Evolutionary conservation across 2,329 filamentous ascomycete species (phyloP).

Genomic region (Botryotinia calthae): DNA sequence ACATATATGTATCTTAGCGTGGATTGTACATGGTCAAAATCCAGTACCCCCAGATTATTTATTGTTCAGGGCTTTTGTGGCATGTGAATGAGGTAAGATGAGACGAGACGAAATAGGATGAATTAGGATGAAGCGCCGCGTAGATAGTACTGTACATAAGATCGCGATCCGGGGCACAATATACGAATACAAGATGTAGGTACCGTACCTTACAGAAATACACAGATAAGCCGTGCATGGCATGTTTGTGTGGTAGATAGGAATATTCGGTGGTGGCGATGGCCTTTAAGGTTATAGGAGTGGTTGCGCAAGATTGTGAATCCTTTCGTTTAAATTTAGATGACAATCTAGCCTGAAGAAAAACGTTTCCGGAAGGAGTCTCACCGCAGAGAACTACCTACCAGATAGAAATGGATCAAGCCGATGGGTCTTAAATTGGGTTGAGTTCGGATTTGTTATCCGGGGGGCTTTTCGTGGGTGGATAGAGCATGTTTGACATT

Average conservation of each 20-base stretch:
- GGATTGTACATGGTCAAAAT: not conserved
- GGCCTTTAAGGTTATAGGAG: not conserved
- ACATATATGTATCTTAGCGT: not conserved
- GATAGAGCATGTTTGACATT: not conserved
- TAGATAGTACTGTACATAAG: not conserved
- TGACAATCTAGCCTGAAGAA: not conserved
- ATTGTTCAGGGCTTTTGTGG: not conserved
- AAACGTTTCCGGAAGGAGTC: conserved; percentile 8
- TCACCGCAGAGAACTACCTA: conserved; percentile 8
- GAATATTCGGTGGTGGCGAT: conserved; percentile 1
- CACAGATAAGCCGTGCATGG: not conserved
- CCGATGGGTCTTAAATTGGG: not conserved
- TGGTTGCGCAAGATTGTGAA: not conserved
- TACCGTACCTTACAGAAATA: not conserved
- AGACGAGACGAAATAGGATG: not conserved
- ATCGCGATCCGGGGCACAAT: not conserved
- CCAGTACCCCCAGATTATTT: conserved; percentile 1
- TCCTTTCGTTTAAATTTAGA: conserved; percentile 12
- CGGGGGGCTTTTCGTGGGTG: not conserved
- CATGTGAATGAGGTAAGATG: not conserved
- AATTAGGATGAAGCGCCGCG: not conserved
- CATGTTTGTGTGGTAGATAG: not conserved
- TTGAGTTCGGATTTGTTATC: conserved; percentile 1
- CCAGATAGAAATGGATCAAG: not conserved
- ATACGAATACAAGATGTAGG: not conserved